Conservation (phyloP, 2,329 filamentous ascomycete genomes). For the Phoma sp. region DNA sequence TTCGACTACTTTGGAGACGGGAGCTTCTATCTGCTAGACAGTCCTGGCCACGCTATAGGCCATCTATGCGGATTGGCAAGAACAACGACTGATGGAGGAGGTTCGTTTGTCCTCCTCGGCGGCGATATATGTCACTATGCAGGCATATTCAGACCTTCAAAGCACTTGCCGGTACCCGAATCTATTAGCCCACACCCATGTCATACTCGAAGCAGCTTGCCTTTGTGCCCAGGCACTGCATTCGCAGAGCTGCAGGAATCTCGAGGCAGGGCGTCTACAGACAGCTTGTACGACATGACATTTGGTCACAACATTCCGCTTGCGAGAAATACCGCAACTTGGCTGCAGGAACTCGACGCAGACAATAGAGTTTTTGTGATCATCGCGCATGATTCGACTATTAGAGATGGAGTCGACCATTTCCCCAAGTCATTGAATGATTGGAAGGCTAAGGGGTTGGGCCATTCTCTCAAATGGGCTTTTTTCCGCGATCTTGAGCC, state of each 20-base stretch:
- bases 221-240: slow-evolving; percentile 25
- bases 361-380: slow-evolving; percentile 33
- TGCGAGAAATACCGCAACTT: slow-evolving; percentile 26
- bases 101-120: slow-evolving; percentile 36
- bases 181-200: slow-evolving; percentile 27
- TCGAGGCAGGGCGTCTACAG: slow-evolving; percentile 12
- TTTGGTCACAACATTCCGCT: slow-evolving; percentile 26
- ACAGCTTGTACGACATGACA: slow-evolving; percentile 25
- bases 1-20: slow-evolving; percentile 64
- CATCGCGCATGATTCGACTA: slow-evolving; percentile 36
- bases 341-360: slow-evolving; percentile 32
- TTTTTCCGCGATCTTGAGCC: slow-evolving; percentile 32
- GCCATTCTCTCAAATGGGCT: slow-evolving; percentile 29
- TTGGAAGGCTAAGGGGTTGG: slow-evolving; percentile 36
- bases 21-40: slow-evolving; percentile 61
- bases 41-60: slow-evolving; percentile 59
- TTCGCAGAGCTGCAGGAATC: slow-evolving; percentile 26
- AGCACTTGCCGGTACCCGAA: slow-evolving; percentile 27
- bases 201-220: slow-evolving; percentile 5
- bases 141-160: slow-evolving; percentile 34
- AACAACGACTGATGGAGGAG: slow-evolving; percentile 29
- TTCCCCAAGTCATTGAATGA: slow-evolving; percentile 33
- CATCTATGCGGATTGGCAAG: slow-evolving; percentile 60
- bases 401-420: slow-evolving; percentile 30
- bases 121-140: slow-evolving; percentile 36